Evolutionary conservation across 495 filamentous ascomycete genomes (phyloP), one percentile per base, ranked within the genome.

Genomic region (Oidiodendron maius): DNA sequence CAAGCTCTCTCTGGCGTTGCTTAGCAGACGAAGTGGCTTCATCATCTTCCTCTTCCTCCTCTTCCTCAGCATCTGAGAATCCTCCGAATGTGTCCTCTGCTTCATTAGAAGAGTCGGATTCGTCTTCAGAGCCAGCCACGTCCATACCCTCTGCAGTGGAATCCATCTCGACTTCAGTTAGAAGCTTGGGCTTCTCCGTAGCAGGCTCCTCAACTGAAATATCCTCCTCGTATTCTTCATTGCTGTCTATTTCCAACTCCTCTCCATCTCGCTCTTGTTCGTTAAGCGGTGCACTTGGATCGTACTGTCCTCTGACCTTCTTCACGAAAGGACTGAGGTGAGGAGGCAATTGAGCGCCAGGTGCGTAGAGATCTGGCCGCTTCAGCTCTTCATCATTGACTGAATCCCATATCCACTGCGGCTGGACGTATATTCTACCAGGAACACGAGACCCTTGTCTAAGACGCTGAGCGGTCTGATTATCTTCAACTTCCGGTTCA

Each of bases 321-420:
- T 95, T 91, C 37, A 97, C 90, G 80, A 94, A 98, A 25, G 93
- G 93, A 61, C 91, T 96, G 48, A 98, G 65, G 75, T 98, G 93
- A 3, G 93, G 90, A 13, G 93, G 93, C 25, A 98, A 73, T 50
- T 83, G 80, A 12, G 89, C 85, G 16, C 93, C 94, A 3, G 94
- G 91, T 2, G 81, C 87, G 53, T 98, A 98, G 1, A 93, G 71
- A 62, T 95, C 89, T 11, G 91, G 82, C 30, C 86, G 75, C 53
- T 96, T 83, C 30, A 98, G 68, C 64, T 87, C 87, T 34, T 87
- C 87, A 21, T 86, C 82, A 65, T 98, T 98, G 56, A 96, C 69
- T 60, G 86, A 88, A 54, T 98, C 93, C 93, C 93, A 98, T 12
- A 98, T 78, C 89, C 95, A 98, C 62, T 98, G 93, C 17, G 93